Evolutionary conservation across 106 monocot species (phyloP), one percentile per base, ranked within the genome.

Genomic region (Dactylorhiza incarnata): DNA sequence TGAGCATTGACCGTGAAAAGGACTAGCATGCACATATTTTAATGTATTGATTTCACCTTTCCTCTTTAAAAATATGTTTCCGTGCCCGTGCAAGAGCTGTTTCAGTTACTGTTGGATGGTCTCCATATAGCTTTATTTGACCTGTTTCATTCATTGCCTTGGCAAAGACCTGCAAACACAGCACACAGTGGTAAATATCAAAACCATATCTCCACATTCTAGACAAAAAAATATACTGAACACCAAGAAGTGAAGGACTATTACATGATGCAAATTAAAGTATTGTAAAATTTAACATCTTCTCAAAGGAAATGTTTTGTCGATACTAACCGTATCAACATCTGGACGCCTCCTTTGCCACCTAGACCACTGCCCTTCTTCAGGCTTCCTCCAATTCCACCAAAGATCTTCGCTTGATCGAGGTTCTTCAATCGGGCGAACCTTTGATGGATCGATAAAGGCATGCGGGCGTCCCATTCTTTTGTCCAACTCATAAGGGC

Each of bases 121-220:
- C 94, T 14, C 97, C 97, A 82, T 87, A 89, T n/a, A 99, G 83
- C 68, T 97, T 91, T 73, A 97, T 97, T 81, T 97, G 93, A 65
- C 96, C 96, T 20, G 87, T 97, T 76, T 97, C 93, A 51, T 87
- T 93, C 96, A 97, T 97, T 52, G 91, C 97, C 77, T 99, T 99
- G 14, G 94, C 91, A 83, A 99, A 93, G 19, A 99, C 97, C 97
- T 99, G 72, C 11, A 74, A 65, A 45, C 4, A 69, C 43, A 15
- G 45, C 43, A 44, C 45, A 69, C 7, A 69, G 14, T 16, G 45
- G 7, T 9, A 66, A 26, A 3, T 5, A 24, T 66, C 66, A 29
- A 66, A 66, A 66, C 13, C 26, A 4, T 66, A 11, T 26, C 66
- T 25, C 19, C 14, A 55, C 55, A 9, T 20, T 20, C 58, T 58